These are phyloP conservation scores for Claviceps monticola DNA, from an alignment of 2,329 filamentous ascomycete genomes.

Conservation along the genomic window DNA sequence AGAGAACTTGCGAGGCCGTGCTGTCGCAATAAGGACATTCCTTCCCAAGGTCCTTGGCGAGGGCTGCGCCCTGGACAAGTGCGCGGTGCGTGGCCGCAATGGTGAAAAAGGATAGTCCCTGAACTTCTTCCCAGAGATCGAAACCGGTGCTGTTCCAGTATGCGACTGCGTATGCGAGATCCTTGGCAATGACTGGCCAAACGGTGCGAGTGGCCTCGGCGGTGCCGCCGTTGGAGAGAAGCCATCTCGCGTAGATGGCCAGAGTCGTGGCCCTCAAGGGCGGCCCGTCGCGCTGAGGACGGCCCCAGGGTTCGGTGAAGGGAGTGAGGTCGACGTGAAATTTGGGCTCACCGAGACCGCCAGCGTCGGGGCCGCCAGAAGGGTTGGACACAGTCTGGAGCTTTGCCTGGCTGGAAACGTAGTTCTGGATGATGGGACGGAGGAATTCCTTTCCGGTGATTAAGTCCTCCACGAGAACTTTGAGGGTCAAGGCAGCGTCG, in stretches of 20 bases:
- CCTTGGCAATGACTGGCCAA: conserved; percentile 65
- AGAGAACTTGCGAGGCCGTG: conserved; percentile 56
- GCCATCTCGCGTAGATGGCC: conserved; percentile 58
- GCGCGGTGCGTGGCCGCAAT: conserved; percentile 54
- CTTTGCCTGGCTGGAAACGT: conserved; percentile 49
- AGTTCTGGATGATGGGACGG: conserved; percentile 48
- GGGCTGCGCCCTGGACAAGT: conserved; percentile 50
- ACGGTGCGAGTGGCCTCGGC: conserved; percentile 39
- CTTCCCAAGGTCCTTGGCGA: conserved; percentile 50
- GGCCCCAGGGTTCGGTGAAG: conserved; percentile 55
- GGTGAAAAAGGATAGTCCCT: conserved; percentile 69
- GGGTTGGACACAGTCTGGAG: conserved; percentile 55
- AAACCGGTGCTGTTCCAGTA: conserved; percentile 56
- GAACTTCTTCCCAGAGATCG: conserved; percentile 75
- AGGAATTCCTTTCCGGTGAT: conserved; percentile 41
- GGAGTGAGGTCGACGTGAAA: conserved; percentile 49
- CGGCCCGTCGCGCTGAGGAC: conserved; percentile 68
- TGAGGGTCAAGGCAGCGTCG: conserved; percentile 58
- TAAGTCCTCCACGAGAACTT: conserved; percentile 52
- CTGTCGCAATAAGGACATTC: conserved; percentile 46
- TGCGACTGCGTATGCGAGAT: conserved; percentile 60
- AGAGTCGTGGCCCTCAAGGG: conserved; percentile 62
- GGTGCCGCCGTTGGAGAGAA: conserved; percentile 51
- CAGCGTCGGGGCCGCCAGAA: conserved; percentile 39
- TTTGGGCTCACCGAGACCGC: conserved; percentile 56